Evolutionary conservation across 345 rosid genomes (phyloP).

Genomic region (Psidium friedrichsthalianum): DNA sequence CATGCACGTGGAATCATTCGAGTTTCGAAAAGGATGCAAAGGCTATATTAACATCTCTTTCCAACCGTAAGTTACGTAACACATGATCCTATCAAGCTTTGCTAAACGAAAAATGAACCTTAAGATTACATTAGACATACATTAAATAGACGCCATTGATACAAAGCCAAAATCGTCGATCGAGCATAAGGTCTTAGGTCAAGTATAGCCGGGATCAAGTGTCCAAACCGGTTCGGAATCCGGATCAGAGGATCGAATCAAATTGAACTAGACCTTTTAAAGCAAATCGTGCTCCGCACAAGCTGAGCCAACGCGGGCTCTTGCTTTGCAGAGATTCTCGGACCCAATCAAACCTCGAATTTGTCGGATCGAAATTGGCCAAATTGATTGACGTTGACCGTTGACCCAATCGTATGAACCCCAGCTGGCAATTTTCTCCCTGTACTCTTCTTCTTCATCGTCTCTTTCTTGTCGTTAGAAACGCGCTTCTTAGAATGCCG

Average conservation of each 20-base stretch:
- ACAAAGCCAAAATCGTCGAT: neutral
- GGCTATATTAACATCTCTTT: neutral
- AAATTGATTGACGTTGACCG: neutral
- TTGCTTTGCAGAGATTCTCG: neutral
- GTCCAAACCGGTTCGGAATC: neutral
- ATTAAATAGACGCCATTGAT: neutral
- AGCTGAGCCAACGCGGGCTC: neutral
- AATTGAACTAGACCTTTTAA: neutral
- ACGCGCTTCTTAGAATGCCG: neutral
- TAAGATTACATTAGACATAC: neutral
- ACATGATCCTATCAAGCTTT: neutral
- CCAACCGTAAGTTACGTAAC: too few relatives aligned
- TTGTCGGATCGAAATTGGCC: neutral
- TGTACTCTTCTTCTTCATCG: too few relatives aligned
- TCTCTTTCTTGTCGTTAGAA: too few relatives aligned
- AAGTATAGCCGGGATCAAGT: neutral
- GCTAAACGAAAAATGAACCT: neutral
- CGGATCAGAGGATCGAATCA: neutral
- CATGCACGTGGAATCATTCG: accelerated
- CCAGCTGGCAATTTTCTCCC: neutral
- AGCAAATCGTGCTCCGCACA: neutral
- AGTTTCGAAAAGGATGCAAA: neutral
- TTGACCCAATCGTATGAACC: neutral
- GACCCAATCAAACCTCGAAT: neutral
- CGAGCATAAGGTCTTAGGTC: neutral